These are phyloP conservation scores for Leccinum proliferum DNA, from an alignment of 1,284 basidiomycete species.

Conservation along the genomic window DNA sequence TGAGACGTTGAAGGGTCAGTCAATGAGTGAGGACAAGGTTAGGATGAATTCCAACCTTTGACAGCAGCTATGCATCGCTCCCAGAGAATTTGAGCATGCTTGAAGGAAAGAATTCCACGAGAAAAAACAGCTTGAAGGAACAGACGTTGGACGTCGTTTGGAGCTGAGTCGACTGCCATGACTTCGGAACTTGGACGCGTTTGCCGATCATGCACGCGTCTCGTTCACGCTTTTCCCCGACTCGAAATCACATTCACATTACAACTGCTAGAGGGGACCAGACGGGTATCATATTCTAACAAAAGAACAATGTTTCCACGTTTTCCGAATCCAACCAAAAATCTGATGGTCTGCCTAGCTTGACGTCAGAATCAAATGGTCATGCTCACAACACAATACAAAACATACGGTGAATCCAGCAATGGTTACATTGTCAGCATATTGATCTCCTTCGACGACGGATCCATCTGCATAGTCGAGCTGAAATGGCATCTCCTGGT, in stretches of 20 bases:
- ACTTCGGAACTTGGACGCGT: not conserved
- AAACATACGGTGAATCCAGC: not conserved
- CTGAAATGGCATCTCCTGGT: not conserved
- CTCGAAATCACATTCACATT: not conserved
- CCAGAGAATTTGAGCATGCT: conserved; percentile 62
- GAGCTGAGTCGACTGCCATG: conserved; percentile 37
- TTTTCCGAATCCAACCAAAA: not conserved
- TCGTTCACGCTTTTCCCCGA: not conserved
- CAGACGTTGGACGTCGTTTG: conserved; percentile 61
- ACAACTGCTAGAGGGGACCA: too few species aligned
- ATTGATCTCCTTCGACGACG: not conserved
- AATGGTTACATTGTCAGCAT: not conserved
- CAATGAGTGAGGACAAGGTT: not conserved
- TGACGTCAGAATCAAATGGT: not conserved
- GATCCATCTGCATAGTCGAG: not conserved
- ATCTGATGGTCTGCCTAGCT: not conserved
- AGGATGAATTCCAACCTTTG: conserved; percentile 37
- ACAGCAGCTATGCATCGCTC: conserved; percentile 59
- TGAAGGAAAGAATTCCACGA: conserved; percentile 56
- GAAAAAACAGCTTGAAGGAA: conserved; percentile 76
- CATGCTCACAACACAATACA: not conserved
- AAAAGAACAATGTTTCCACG: too few species aligned
- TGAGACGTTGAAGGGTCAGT: conserved; percentile 6
- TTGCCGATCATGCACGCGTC: conserved; percentile 9
- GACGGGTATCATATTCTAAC: too few species aligned